Conservation (phyloP, 2,329 filamentous ascomycete species). For the Pezicula radicicola region DNA sequence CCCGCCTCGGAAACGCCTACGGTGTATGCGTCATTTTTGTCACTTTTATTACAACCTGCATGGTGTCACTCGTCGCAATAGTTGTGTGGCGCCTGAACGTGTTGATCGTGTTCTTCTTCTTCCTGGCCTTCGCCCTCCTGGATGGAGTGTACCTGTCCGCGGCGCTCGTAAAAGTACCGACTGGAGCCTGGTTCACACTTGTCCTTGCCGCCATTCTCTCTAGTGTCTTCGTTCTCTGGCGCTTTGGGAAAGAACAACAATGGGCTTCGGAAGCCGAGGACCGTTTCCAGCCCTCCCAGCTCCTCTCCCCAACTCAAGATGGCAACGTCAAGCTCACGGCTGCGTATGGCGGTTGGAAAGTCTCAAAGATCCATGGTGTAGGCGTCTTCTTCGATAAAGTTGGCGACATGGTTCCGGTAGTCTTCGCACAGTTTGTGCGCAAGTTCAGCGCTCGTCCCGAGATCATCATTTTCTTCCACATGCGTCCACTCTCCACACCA, state of each 20-base stretch:
- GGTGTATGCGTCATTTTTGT: conserved; percentile 79
- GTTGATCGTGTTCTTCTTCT: conserved; percentile 57
- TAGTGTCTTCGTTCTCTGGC: conserved; percentile 68
- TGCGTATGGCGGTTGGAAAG: conserved; percentile 32
- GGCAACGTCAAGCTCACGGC: conserved; percentile 35
- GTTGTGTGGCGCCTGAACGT: conserved; percentile 67
- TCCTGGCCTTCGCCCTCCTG: conserved; percentile 60
- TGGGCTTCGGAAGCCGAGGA: conserved; percentile 69
- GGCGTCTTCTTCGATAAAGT: conserved; percentile 80
- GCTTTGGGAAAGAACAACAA: conserved; percentile 75
- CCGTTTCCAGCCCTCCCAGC: conserved; percentile 46
- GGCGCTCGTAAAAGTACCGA: conserved; percentile 68
- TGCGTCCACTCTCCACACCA: conserved; percentile 60
- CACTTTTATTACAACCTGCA: conserved; percentile 73
- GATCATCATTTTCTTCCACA: conserved; percentile 71
- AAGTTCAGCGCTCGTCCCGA: conserved; percentile 68
- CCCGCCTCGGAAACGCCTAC: conserved; percentile 69
- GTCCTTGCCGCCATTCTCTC: conserved; percentile 61
- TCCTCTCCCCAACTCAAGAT: conserved; percentile 30
- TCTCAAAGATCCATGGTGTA: conserved; percentile 52
- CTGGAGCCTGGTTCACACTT: conserved; percentile 77
- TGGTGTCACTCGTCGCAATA: conserved; percentile 69
- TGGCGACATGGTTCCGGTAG: conserved; percentile 60
- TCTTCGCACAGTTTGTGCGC: conserved; percentile 69
- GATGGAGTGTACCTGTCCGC: conserved; percentile 71